Evolutionary conservation across 1,139 yeast species (phyloP), one percentile per base, ranked within the genome.

Genomic region (Maudiozyma humilis): DNA sequence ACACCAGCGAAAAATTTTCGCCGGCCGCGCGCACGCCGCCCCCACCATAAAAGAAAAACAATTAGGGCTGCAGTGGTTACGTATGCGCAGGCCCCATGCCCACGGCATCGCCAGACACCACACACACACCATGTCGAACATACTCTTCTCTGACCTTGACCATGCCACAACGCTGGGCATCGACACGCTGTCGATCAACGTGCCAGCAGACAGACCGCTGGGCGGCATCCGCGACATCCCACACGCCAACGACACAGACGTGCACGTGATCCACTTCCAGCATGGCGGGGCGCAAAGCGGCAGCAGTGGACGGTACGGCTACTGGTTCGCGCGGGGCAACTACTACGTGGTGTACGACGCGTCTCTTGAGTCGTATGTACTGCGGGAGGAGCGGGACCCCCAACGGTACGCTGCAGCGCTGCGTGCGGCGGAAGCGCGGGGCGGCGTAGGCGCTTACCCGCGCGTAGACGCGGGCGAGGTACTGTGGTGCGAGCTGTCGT

Each of bases 261-360:
- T 53, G 2, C 63, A 60, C 46, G 49, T 56, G 2, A 40, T 60
- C 1, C 62, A 59, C 47, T 59, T 59, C 49, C 57, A 52, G 30
- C 46, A 47, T 31, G 20, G 13, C n/a, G n/a, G n/a, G n/a, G n/a
- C n/a, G n/a, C n/a, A n/a, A n/a, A n/a, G n/a, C n/a, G n/a, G n/a
- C n/a, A n/a, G n/a, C n/a, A 14, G 12, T 14, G 6, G 18, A n/a
- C 46, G 64, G 17, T 58, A 60, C 41, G 64, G 64, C 1, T 59
- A 59, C 46, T 60, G 63, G 63, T 44, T 60, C 40, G 44, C 45
- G n/a, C 13, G 44, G 2, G 46, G 47, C 2, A 35, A 46, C 15
- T 50, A 36, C 36, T 47, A 47, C 41, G 36, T 56, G 18, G 38
- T 42, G 20, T 56, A 52, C 42, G 47, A 52, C 40, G 44, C 36